phyloP scores from a whole-genome alignment of 2,329 filamentous ascomycete genomes.

The Botrytis deweyae region DNA sequence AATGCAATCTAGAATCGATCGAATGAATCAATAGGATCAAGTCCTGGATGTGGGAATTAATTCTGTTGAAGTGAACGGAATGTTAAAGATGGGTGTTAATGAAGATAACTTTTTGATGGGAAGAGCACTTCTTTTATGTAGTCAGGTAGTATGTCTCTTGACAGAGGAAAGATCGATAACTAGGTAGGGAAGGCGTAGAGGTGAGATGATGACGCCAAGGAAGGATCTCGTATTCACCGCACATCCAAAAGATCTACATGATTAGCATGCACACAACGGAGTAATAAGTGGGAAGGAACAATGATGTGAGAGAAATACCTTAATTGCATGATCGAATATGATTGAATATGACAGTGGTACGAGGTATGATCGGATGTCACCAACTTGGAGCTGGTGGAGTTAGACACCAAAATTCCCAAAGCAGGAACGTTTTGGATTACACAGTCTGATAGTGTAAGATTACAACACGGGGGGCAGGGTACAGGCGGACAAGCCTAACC shows the following conservation, averaged over 20 bases:
- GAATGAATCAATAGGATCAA: neutral
- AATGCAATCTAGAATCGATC: neutral
- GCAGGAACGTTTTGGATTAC: neutral
- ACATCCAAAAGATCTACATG: constrained; percentile 2
- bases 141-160: neutral
- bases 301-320: neutral
- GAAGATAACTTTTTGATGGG: neutral
- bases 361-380: neutral
- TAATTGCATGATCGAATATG: neutral
- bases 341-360: neutral
- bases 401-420: neutral
- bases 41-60: neutral
- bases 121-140: neutral
- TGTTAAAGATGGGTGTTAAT: neutral
- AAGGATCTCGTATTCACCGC: constrained; percentile 15
- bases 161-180: neutral
- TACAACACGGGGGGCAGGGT: neutral
- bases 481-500: neutral
- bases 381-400: neutral
- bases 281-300: neutral
- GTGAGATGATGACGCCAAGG: constrained; percentile 7
- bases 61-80: neutral
- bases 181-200: neutral
- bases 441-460: neutral
- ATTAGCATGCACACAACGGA: neutral